phyloP scores from a whole-genome alignment of 306 rosid genomes.

The Prunus davidiana region DNA sequence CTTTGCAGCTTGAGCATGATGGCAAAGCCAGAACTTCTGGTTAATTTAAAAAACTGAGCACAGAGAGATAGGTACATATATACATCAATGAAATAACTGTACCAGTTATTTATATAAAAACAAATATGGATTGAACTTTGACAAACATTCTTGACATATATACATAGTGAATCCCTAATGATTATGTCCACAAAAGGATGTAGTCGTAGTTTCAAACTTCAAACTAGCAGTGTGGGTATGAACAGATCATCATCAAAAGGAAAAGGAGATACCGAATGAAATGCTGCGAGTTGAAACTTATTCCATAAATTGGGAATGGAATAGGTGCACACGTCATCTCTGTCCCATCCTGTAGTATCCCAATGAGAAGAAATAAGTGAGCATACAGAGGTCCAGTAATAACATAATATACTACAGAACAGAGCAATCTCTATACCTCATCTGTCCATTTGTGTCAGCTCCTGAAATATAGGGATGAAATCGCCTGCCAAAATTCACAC shows the following conservation, averaged over 20 bases:
- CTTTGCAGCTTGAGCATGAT: background rate
- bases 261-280: background rate
- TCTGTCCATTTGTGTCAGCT: conserved; percentile 24
- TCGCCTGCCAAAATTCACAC: conserved; percentile 17
- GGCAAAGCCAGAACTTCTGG: background rate
- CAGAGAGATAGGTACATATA: background rate
- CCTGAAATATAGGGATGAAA: conserved; percentile 18
- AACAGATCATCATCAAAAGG: background rate
- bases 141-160: background rate
- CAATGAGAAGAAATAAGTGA: background rate
- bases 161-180: background rate
- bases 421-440: conserved; percentile 16
- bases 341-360: background rate
- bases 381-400: background rate
- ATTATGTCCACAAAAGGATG: background rate
- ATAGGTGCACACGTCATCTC: background rate
- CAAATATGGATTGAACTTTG: background rate
- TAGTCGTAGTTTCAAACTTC: background rate
- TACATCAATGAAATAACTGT: background rate
- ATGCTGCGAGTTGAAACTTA: background rate
- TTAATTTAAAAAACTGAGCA: background rate
- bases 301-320: background rate
- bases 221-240: background rate
- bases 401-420: conserved; percentile 1
- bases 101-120: background rate